Conservation (phyloP, 2,329 filamentous ascomycete species). For the Penicillium hordei region DNA sequence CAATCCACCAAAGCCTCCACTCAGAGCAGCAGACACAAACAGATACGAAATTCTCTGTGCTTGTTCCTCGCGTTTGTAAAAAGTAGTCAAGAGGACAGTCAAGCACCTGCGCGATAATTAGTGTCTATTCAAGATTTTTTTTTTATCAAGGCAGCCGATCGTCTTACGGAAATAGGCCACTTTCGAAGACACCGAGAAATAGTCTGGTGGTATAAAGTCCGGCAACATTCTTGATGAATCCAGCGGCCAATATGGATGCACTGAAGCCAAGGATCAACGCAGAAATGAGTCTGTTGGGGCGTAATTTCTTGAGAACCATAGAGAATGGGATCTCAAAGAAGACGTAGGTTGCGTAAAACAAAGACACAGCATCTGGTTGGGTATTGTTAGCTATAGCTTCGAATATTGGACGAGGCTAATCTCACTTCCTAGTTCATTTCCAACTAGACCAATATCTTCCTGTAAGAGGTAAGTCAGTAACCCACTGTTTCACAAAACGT, state of each 20-base stretch:
- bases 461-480: neutral
- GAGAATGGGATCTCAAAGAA: conserved; percentile 45
- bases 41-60: conserved; percentile 25
- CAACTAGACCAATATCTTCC: conserved; percentile 36
- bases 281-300: conserved; percentile 31
- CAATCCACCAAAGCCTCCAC: conserved; percentile 25
- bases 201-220: conserved; percentile 32
- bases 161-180: conserved; percentile 19
- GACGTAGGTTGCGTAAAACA: conserved; percentile 49
- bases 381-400: neutral
- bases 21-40: conserved; percentile 23
- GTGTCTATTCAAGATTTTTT: neutral
- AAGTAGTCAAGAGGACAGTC: conserved; percentile 24
- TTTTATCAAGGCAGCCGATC: neutral
- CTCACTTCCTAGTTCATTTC: conserved; percentile 35
- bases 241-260: conserved; percentile 41
- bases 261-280: conserved; percentile 39
- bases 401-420: conserved; percentile 21
- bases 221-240: conserved; percentile 36
- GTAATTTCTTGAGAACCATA: conserved; percentile 42
- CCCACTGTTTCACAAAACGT: neutral
- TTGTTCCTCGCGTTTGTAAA: conserved; percentile 25
- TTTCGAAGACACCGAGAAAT: conserved; percentile 21
- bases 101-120: conserved; percentile 14
- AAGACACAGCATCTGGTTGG: conserved; percentile 37